Evolutionary conservation across 1,284 basidiomycete genomes (phyloP).

Genomic region (Phellopilus nigrolimitatus): DNA sequence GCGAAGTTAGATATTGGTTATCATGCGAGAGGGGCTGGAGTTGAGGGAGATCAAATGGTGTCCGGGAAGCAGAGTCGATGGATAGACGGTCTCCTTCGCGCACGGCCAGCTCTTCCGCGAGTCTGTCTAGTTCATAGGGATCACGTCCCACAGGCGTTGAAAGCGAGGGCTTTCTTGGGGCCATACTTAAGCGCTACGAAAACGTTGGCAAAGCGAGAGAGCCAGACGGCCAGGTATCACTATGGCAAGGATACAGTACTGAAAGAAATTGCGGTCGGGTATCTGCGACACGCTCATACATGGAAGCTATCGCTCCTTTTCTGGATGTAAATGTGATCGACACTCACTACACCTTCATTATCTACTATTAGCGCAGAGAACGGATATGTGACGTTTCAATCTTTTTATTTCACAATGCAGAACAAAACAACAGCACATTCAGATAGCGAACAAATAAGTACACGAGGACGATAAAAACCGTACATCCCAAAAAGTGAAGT

Average conservation of each 20-base stretch:
- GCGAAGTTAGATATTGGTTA: constrained; percentile 66
- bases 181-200: background rate
- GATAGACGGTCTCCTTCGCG: constrained; percentile 41
- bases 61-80: constrained; percentile 13
- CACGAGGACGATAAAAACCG: background rate
- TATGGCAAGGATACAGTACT: no score
- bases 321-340: background rate
- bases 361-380: background rate
- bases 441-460: background rate
- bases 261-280: no score
- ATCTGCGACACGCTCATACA: no score
- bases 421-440: no score
- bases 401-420: no score
- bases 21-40: constrained; percentile 74
- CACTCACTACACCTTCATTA: background rate
- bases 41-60: constrained; percentile 53
- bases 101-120: constrained; percentile 65
- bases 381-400: no score
- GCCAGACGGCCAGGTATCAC: no score
- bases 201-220: background rate
- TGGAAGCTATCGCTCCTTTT: no score
- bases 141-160: constrained; percentile 30
- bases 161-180: background rate
- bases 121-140: constrained; percentile 61
- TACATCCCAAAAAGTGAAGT: background rate